Base-by-base conservation (phyloP, 1,139 yeast species). In the Citeromyces siamensis region DNA sequence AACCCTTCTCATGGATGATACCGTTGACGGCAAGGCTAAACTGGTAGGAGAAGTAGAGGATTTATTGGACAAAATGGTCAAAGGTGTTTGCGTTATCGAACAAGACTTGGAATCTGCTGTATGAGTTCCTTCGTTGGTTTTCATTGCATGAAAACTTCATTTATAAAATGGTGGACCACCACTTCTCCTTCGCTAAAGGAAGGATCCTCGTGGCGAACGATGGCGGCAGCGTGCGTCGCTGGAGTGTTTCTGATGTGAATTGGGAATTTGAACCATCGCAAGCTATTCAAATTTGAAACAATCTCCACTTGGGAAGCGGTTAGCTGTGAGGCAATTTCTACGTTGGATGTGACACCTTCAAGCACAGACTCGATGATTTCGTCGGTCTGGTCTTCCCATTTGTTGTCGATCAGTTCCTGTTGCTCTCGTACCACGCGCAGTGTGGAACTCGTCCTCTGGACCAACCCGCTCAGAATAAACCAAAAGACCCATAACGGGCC, bases 171-270 rank as follows among this genome's bases (percentile, higher is more conserved):
- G 32, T 56, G 55, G 14, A 84, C 69, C 3, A 80, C 82, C 1
- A 63, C 52, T 48, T 74, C 69, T 1, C 95, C 95, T 53, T 84
- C 94, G 42, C 68, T 74, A 17, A 62, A 55, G 17, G 68, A 66
- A 27, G 69, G 69, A 32, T 61, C 60, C 10, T 57, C 56, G 41
- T 66, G 70, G 39, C 94, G 66, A 29, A 77, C 82, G 41, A 84
- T 80, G 2, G 84, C 78, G 2, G 90, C 94, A 2, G 94, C 85
- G 50, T 84, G 95, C 0, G 93, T 68, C 36, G 75, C 70, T 37
- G 66, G 66, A 3, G 90, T 76, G 23, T 68, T 60, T 34, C 79
- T 66, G 38, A 84, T 78, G 41, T 80, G 66, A 20, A 83, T 66
- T 0, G 93, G 93, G 49, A 53, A 79, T 52, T 81, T 84, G 23